Evolutionary conservation across 495 filamentous ascomycete species (phyloP).

Genomic region (Echria macrotheca): DNA sequence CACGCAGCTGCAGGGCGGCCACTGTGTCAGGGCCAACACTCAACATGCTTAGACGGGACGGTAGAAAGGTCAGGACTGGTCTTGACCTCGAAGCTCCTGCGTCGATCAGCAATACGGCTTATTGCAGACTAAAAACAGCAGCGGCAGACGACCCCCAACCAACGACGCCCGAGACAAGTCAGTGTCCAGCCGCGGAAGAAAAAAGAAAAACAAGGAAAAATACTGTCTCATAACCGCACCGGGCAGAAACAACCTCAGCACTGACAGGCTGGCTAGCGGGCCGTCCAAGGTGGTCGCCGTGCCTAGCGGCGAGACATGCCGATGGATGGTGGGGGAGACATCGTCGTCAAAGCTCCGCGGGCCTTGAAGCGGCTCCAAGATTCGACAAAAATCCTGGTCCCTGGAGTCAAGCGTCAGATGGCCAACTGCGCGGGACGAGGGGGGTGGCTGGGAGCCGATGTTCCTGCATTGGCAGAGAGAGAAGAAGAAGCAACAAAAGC

Average conservation of each 20-base stretch:
- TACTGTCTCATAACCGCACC: neutral
- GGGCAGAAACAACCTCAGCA: neutral
- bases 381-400: too few species aligned
- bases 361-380: neutral
- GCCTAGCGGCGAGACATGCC: too few species aligned
- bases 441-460: neutral
- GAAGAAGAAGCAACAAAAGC: conserved; percentile 2
- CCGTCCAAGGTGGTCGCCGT: neutral
- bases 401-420: too few species aligned
- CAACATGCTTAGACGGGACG: too few species aligned
- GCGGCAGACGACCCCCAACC: neutral
- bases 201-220: too few species aligned
- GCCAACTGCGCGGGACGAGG: neutral
- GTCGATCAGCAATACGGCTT: neutral
- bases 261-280: neutral
- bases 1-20: neutral
- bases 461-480: conserved; percentile 2
- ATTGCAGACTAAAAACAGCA: neutral
- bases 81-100: neutral
- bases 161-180: neutral
- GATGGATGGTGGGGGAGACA: too few species aligned
- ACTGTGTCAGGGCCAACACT: too few species aligned
- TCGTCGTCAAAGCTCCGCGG: too few species aligned
- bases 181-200: too few species aligned
- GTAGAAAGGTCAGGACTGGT: too few species aligned